phyloP scores from a whole-genome alignment of 495 filamentous ascomycete species.

The Lepidopterella palustris region DNA sequence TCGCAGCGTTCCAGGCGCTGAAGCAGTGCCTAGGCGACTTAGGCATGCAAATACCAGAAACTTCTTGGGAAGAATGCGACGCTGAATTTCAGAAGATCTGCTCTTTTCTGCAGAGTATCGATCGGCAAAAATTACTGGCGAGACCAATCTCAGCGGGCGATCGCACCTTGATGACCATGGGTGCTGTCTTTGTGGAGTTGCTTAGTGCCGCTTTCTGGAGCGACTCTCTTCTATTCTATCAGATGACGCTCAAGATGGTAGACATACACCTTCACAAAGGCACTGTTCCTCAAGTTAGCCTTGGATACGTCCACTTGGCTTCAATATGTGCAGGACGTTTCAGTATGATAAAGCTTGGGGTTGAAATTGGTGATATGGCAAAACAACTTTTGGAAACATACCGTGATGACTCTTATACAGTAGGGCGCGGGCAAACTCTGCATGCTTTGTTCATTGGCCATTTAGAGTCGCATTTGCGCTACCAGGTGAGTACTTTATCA shows the following conservation, averaged over 20 bases:
- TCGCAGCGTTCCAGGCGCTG: constrained; percentile 59
- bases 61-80: constrained; percentile 71
- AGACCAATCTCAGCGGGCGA: constrained; percentile 46
- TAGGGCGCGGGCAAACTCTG: constrained; percentile 63
- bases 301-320: constrained; percentile 68
- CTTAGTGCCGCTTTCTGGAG: constrained; percentile 79
- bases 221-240: constrained; percentile 67
- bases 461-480: constrained; percentile 55
- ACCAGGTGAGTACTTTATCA: constrained; percentile 31
- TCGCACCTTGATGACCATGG: constrained; percentile 55
- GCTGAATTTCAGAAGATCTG: constrained; percentile 56
- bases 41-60: constrained; percentile 55
- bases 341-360: constrained; percentile 61
- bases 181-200: constrained; percentile 69
- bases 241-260: constrained; percentile 64
- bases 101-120: constrained; percentile 51
- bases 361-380: constrained; percentile 56
- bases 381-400: constrained; percentile 60
- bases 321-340: constrained; percentile 68
- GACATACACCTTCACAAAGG: constrained; percentile 59
- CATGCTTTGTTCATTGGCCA: constrained; percentile 71
- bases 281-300: constrained; percentile 64
- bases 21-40: constrained; percentile 62
- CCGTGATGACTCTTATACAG: constrained; percentile 57
- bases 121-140: constrained; percentile 48